phyloP scores from a whole-genome alignment of 2,329 filamentous ascomycete genomes.

The Geoglossum cookeanum region DNA sequence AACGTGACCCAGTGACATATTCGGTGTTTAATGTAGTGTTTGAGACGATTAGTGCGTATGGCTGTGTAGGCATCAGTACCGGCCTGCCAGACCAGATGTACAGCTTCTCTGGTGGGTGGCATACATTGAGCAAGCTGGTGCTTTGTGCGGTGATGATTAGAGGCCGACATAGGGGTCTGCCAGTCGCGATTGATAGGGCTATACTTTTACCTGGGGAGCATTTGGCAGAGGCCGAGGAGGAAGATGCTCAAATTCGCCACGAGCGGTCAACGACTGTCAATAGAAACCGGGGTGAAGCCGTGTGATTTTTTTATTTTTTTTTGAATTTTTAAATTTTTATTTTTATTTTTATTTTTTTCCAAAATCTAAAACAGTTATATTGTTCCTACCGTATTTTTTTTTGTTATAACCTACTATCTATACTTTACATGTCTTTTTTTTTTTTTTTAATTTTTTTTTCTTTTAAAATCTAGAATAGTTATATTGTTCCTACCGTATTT shows the following conservation, averaged over 20 bases:
- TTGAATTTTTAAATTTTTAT: too few species aligned
- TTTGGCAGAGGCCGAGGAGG: conserved; percentile 2
- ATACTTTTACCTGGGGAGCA: conserved; percentile 3
- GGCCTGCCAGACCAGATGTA: conserved; percentile 26
- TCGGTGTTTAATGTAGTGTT: conserved; percentile 27
- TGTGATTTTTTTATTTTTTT: not conserved
- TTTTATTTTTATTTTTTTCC: too few species aligned
- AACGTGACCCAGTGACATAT: conserved; percentile 18
- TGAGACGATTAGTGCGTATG: conserved; percentile 24
- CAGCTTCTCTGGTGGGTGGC: conserved; percentile 29
- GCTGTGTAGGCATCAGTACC: conserved; percentile 26
- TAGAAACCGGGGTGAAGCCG: not conserved
- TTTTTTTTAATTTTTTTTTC: too few species aligned
- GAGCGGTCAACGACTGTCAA: not conserved
- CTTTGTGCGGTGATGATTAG: conserved; percentile 36
- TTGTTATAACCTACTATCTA: too few species aligned
- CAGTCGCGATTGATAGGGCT: conserved; percentile 30
- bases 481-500: too few species aligned
- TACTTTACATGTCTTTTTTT: too few species aligned
- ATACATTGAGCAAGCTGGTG: conserved; percentile 32
- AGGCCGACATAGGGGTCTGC: conserved; percentile 34
- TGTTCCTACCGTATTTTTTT: too few species aligned
- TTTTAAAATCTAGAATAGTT: too few species aligned
- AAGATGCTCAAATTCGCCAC: conserved; percentile 2
- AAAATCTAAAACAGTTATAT: too few species aligned